These are phyloP conservation scores for Podospora bellae-mahoneyi DNA, from an alignment of 495 filamentous ascomycete species.

Conservation along the genomic window DNA sequence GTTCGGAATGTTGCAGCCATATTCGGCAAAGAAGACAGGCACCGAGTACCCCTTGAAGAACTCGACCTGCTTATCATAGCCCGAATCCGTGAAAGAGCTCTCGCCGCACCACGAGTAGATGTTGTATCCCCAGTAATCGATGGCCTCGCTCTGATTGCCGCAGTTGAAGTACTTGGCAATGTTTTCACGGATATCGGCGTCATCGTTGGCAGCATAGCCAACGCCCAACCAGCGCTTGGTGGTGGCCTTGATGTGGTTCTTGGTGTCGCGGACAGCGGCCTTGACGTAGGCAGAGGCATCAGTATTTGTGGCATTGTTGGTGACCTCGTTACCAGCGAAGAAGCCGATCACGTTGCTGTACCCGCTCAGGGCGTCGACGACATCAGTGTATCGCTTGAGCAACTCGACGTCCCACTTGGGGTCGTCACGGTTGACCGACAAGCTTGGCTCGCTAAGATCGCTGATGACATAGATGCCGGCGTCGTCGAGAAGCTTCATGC, in stretches of 20 bases:
- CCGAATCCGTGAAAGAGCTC: constrained; percentile 66
- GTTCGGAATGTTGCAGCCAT: constrained; percentile 75
- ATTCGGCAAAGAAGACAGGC: constrained; percentile 96
- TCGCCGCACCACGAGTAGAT: constrained; percentile 98
- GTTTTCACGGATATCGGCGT: constrained; percentile 68
- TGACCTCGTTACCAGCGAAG: constrained; percentile 96
- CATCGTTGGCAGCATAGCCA: constrained; percentile 94
- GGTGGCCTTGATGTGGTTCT: constrained; percentile 80
- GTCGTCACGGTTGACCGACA: constrained; percentile 78
- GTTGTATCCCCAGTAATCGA: constrained; percentile 99
- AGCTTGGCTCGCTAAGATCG: constrained; percentile 73
- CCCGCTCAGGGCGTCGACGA: constrained; percentile 72
- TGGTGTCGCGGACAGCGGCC: constrained; percentile 91
- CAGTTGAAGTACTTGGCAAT: constrained; percentile 95
- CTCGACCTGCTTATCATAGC: constrained; percentile 72
- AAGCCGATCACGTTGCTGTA: constrained; percentile 92
- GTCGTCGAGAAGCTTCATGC: constrained; percentile 78
- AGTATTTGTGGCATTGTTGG: constrained; percentile 79
- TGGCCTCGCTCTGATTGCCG: constrained; percentile 57
- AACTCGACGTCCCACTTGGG: constrained; percentile 74
- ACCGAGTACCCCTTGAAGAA: constrained; percentile 86
- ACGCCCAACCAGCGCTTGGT: constrained; percentile 79
- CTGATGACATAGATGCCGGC: constrained; percentile 93
- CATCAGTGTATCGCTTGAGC: constrained; percentile 73
- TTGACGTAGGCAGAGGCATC: constrained; percentile 88